Evolutionary conservation across 306 rosid genomes (phyloP), one percentile per base, ranked within the genome.

Genomic region (Sicyos baderoa): DNA sequence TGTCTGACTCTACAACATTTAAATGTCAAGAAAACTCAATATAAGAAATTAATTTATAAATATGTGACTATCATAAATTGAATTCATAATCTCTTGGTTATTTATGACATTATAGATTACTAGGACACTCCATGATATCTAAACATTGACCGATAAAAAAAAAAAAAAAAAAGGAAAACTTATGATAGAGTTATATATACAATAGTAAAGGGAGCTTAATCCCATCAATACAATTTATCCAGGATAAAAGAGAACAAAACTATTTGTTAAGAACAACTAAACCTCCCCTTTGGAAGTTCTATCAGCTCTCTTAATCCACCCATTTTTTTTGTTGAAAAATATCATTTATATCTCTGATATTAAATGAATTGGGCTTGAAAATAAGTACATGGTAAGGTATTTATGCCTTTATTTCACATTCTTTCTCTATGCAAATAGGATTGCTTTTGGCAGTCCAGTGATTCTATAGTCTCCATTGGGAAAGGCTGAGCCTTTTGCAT

Each of bases 381-480:
- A 29, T 59, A 29, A 59, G 65, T 29, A 29, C 3, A 27, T 27
- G 44, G 66, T 29, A 59, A 4, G 66, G 19, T 2, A 1, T 35
- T 27, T 2, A 10, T 6, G 66, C 66, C 59, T 54, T 54, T 9
- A 15, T 62, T 62, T 62, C 29, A 37, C 68, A 37, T 37, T 44
- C 19, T 62, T 60, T 62, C 68, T 40, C 27, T 62, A 40, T 17
- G 27, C 27, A 62, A 62, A 62, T 10, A 62, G 27, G 25, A 35
- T 35, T 35, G 1, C 42, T 35, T 37, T 62, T 62, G 68, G 68
- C 27, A 62, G 27, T 62, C 51, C 16, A 37, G 48, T n/a, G 68
- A 35, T 35, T n/a, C n/a, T n/a, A n/a, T 17, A 61, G 68, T 35
- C 49, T 61, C 67, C 63, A 57, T 57, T 57, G 17, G 18, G 45